Evolutionary conservation across 1,139 yeast genomes (phyloP), one percentile per base, ranked within the genome.

Genomic region (Suhomyces wounanorum): DNA sequence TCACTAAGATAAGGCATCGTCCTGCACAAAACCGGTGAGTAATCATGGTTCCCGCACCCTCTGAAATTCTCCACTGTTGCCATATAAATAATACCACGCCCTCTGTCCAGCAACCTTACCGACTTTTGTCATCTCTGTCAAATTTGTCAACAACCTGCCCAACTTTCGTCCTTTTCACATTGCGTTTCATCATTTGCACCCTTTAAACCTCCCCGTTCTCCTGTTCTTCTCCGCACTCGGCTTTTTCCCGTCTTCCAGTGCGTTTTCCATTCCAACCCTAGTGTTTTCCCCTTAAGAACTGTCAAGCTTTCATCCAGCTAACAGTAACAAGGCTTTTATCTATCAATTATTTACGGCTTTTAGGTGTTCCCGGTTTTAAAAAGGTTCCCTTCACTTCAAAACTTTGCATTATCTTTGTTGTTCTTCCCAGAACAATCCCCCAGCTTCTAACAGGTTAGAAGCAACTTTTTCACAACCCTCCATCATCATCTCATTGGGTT

Each of bases 11-110:
- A 41, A 45, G 43, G 41, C 44, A 17, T 16, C 43, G 40, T 39
- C 50, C 47, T 40, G 42, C 42, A 35, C 37, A 35, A 38, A 18
- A 26, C 8, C 47, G 38, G 51, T 49, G 52, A 49, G 52, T 49
- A 49, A 49, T 48, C 44, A 16, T 38, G 38, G 21, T 44, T 45
- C 47, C 47, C 39, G 33, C 28, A 42, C 31, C 30, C 40, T 28
- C n/a, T 47, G 40, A 30, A 43, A 40, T 43, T 42, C 41, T 25
- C 42, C 39, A 35, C 48, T 16, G 37, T 40, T 26, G 17, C 36
- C 35, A 28, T 48, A 48, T 48, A 48, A 48, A 48, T 48, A 44
- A 30, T 30, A 38, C 42, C 35, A 11, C 44, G 40, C 31, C 36
- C 51, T 33, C 47, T 35, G 14, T 18, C 17, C 6, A 31, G 36